These are phyloP conservation scores for Collybia mongolica DNA, from an alignment of 768 basidiomycete genomes.

Conservation along the genomic window DNA sequence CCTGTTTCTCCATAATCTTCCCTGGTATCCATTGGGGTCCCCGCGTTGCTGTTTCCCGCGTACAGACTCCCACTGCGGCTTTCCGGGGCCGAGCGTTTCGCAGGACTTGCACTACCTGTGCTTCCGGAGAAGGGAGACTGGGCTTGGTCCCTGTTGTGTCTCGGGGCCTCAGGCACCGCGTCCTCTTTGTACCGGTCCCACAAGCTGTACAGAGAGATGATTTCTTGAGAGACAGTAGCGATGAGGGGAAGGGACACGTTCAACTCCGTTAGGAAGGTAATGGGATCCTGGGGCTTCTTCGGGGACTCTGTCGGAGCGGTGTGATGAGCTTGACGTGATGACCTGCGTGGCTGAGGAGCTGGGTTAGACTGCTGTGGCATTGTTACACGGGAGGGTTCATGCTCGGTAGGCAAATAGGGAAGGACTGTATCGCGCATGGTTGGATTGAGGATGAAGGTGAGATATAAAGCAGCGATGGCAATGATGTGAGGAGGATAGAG, in stretches of 20 bases:
- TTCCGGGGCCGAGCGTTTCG: conserved; percentile 23
- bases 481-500: conserved; percentile 94
- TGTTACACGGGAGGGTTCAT: conserved; percentile 13
- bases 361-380: conserved; percentile 13
- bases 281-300: conserved; percentile 60
- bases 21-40: conserved; percentile 26
- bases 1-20: conserved; percentile 14
- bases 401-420: conserved; percentile 34
- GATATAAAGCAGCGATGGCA: conserved; percentile 88
- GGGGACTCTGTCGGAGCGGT: conserved; percentile 20
- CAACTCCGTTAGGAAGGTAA: conserved; percentile 82
- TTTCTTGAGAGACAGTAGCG: conserved; percentile 86
- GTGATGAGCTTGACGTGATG: conserved; percentile 44
- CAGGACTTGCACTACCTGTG: conserved; percentile 17
- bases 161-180: conserved; percentile 33
- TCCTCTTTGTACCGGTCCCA: conserved; percentile 87
- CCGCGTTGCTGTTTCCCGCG: conserved; percentile 13
- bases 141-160: conserved; percentile 19
- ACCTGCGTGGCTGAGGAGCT: conserved; percentile 47
- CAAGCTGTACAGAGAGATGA: conserved; percentile 83
- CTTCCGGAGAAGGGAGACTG: conserved; percentile 25
- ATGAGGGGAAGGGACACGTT: conserved; percentile 83
- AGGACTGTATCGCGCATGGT: conserved; percentile 47
- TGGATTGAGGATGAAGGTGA: conserved; percentile 75
- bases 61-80: conserved; percentile 15